phyloP scores from a whole-genome alignment of 768 basidiomycete species.

The Pholiota molesta region DNA sequence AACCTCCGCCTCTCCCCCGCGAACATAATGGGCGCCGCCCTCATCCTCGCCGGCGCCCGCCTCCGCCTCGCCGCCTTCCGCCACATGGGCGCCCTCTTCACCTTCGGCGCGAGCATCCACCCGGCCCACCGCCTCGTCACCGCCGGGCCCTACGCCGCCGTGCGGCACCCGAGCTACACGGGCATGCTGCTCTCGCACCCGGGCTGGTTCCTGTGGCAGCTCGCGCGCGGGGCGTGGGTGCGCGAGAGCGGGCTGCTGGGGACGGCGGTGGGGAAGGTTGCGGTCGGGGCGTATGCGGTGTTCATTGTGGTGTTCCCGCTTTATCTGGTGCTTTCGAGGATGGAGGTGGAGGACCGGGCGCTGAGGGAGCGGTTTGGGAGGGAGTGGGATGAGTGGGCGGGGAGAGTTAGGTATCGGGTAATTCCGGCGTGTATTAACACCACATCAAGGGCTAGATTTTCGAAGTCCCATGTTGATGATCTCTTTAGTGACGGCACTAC shows the following conservation, averaged over 20 bases:
- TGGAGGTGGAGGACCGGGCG: neutral
- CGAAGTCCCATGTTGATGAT: too few species aligned
- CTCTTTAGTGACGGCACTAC: too few species aligned
- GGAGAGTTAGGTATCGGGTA: neutral
- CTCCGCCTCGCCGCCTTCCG: conserved; percentile 16
- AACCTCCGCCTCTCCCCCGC: conserved; percentile 7
- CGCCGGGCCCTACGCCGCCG: conserved; percentile 43
- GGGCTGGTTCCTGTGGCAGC: conserved; percentile 17
- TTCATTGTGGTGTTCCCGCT: neutral
- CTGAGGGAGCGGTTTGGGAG: neutral
- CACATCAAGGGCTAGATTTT: too few species aligned
- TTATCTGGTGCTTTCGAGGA: neutral
- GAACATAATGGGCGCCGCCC: neutral
- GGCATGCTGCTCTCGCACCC: conserved; percentile 3
- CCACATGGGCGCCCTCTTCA: conserved; percentile 21
- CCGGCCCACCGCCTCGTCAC: conserved; percentile 43
- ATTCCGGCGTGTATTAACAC: neutral
- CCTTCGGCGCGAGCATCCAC: conserved; percentile 34
- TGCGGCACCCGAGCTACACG: conserved; percentile 48
- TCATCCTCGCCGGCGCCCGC: conserved; percentile 13
- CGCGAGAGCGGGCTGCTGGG: conserved; percentile 44
- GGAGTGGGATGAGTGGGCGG: neutral
- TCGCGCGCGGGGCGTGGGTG: conserved; percentile 20
- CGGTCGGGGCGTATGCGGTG: conserved; percentile 43
- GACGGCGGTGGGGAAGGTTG: conserved; percentile 46